Conservation (phyloP, 2,329 filamentous ascomycete genomes). For the Colletotrichum higginsianum region DNA sequence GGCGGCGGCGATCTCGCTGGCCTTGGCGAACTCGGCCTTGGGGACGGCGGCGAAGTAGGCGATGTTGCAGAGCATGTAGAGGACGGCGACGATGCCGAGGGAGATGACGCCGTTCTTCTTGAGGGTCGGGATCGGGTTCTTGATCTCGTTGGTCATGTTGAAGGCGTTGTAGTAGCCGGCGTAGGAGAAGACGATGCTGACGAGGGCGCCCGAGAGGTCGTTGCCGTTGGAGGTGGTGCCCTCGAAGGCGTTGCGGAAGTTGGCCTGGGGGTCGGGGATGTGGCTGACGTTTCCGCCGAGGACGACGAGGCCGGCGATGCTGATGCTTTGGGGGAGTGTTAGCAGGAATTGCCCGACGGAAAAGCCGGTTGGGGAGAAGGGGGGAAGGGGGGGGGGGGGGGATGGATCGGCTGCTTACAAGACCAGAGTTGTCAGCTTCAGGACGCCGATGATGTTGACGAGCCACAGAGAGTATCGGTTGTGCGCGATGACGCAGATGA, state of each 20-base stretch:
- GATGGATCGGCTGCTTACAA: slow-evolving; percentile 54
- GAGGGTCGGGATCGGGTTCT: slow-evolving; percentile 71
- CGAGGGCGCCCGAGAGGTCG: slow-evolving; percentile 62
- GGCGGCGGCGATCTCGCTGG: slow-evolving; percentile 68
- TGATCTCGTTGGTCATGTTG: slow-evolving; percentile 74
- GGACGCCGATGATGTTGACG: slow-evolving; percentile 68
- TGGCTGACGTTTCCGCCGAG: slow-evolving; percentile 57
- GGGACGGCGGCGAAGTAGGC: slow-evolving; percentile 71
- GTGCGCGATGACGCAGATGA: slow-evolving; percentile 66
- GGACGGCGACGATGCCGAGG: slow-evolving; percentile 64
- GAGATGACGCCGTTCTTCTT: slow-evolving; percentile 65
- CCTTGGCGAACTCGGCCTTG: slow-evolving; percentile 67
- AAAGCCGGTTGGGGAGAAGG: too few relatives aligned
- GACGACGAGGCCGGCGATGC: slow-evolving; percentile 73
- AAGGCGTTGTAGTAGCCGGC: slow-evolving; percentile 72
- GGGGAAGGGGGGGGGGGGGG: neutral
- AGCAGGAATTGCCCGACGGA: too few relatives aligned
- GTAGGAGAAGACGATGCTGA: slow-evolving; percentile 73
- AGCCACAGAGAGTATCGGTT: slow-evolving; percentile 71
- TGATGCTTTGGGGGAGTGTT: slow-evolving; percentile 53
- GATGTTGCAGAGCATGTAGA: slow-evolving; percentile 73
- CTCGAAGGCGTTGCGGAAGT: slow-evolving; percentile 55
- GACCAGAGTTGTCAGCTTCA: slow-evolving; percentile 75
- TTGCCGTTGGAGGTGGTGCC: slow-evolving; percentile 55
- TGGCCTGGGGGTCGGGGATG: slow-evolving; percentile 51